Conservation (phyloP, 1,139 yeast genomes). For the Lodderomyces beijingensis region DNA sequence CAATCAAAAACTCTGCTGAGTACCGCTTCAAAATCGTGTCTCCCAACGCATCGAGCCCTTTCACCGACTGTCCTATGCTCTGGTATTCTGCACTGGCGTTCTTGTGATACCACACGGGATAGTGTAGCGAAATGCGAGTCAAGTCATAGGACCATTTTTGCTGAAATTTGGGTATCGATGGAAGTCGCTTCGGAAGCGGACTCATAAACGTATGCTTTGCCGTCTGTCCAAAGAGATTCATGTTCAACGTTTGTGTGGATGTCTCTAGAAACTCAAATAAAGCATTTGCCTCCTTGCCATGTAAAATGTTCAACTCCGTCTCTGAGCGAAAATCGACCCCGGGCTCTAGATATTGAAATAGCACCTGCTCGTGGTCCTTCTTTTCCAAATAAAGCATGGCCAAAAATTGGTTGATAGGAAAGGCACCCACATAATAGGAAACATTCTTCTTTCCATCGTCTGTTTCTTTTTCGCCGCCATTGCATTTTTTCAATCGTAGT, state of each 20-base stretch:
- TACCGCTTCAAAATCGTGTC: conserved; percentile 13
- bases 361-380: conserved; percentile 1
- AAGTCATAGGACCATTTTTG: conserved; percentile 1
- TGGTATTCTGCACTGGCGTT: too few relatives aligned
- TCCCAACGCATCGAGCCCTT: conserved; percentile 13
- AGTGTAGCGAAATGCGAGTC: neutral
- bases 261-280: too few relatives aligned
- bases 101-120: too few relatives aligned
- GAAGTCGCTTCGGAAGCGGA: conserved; percentile 3
- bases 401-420: conserved; percentile 2
- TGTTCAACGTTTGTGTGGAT: too few relatives aligned
- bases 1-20: conserved; percentile 10
- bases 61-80: neutral
- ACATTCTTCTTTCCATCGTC: too few relatives aligned
- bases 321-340: too few relatives aligned
- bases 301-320: too few relatives aligned
- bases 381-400: conserved; percentile 6
- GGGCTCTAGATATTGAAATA: neutral
- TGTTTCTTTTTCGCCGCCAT: too few relatives aligned
- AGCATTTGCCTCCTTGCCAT: too few relatives aligned
- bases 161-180: conserved; percentile 5
- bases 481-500: too few relatives aligned
- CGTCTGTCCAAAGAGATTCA: conserved; percentile 4
- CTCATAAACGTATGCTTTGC: conserved; percentile 2
- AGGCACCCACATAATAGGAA: neutral